A percentile compares a stretch with the other conserved stretches of the same genome.
Evolutionary conservation across 805 yeast species (phyloP).

Genomic region (Candida methanosorbosa): DNA sequence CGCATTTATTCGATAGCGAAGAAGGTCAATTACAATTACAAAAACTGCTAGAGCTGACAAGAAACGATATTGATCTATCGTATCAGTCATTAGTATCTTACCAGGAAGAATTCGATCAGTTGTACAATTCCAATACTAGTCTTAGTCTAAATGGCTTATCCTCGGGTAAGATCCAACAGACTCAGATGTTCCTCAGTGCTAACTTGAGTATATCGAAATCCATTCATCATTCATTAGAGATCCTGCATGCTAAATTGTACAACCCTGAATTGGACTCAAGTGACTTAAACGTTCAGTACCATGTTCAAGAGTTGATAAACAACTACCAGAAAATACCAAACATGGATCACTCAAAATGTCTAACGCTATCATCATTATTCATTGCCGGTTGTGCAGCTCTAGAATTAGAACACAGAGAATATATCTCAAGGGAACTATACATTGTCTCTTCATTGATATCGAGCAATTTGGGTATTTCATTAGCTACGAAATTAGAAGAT

Average conservation of each 20-base stretch:
- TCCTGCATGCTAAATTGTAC: conserved; percentile 15
- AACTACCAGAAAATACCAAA: conserved; percentile 5
- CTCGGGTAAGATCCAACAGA: too few species aligned
- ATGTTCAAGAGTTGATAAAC: conserved; percentile 15
- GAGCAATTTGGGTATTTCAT: conserved; percentile 6
- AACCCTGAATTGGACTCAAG: conserved; percentile 9
- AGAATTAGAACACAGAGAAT: conserved; percentile 14
- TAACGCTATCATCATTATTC: conserved; percentile 14
- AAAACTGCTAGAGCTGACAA: not conserved
- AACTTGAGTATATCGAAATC: conserved; percentile 13
- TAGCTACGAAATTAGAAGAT: conserved; percentile 18
- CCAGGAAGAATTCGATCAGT: too few species aligned
- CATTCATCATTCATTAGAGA: conserved; percentile 18
- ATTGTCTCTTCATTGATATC: conserved; percentile 6
- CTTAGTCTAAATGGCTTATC: too few species aligned
- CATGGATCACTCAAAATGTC: conserved; percentile 1
- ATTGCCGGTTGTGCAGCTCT: conserved; percentile 21
- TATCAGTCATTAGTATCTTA: too few species aligned
- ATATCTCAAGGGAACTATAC: conserved; percentile 18
- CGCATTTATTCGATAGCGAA: not conserved
- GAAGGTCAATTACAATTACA: not conserved
- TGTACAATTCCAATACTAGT: too few species aligned
- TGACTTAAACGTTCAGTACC: conserved; percentile 17
- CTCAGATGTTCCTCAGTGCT: too few species aligned
- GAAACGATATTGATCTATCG: too few species aligned